Evolutionary conservation across 2,329 filamentous ascomycete species (phyloP), one percentile per base, ranked within the genome.

Genomic region (Colletotrichum endophyticum): DNA sequence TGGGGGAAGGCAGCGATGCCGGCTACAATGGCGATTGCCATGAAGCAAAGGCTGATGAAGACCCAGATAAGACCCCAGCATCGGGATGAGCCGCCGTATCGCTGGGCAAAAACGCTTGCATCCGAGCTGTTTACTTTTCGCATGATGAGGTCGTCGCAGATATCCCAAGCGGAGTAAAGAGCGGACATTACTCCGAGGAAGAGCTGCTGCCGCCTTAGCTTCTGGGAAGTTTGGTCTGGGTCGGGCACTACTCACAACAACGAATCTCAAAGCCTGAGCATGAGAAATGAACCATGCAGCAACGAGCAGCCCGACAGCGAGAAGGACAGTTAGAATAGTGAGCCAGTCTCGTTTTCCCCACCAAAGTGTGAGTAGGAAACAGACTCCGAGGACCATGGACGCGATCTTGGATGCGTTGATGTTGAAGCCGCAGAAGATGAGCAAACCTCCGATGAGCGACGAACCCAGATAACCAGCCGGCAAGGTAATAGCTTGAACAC

Each of bases 131-230:
- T 96, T 68, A 96, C 94, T 85, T 96, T 96, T 75, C 94, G 90
- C 6, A 96, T 86, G 79, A 96, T 95, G 36, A 96, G 87, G 79
- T 96, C 94, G 81, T 96, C 94, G 84, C 94, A 96, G 79, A 96
- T 96, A 86, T 96, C 94, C 94, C 94, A 96, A 7, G 95, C 94
- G 78, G 93, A 95, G 84, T 96, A 96, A 2, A 96, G 89, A 3
- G 92, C 93, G 8, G 92, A 94, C 94, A 96, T 96, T 80, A 96
- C 94, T 57, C 94, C 94, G 77, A 96, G 95, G 81, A 96, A 96
- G 32, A 96, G 89, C 86, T 91, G 76, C 22, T n/a, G 12, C 11
- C 16, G 5, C 15, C 36, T 75, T 74, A 69, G 68, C 44, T 32
- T 27, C 28, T 22, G 7, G 11, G 19, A 12, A 36, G 16, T 28